Evolutionary conservation across 2,329 filamentous ascomycete genomes (phyloP).

Genomic region (Elsinoe arachidis): DNA sequence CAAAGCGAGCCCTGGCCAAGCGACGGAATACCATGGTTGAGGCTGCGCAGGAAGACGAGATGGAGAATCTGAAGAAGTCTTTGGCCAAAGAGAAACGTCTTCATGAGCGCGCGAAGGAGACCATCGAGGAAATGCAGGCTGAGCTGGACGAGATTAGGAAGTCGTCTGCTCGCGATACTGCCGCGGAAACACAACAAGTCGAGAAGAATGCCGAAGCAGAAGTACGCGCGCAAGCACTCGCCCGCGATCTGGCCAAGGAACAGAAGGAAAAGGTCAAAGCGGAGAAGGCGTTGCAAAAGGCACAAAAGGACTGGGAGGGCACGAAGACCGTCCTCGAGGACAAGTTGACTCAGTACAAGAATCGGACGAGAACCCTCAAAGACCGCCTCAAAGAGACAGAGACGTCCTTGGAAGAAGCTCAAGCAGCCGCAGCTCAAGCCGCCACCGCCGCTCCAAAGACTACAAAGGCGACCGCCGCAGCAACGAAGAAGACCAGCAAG

Average conservation of each 20-base stretch:
- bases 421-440: conserved; percentile 26
- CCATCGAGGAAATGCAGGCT: conserved; percentile 24
- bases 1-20: conserved; percentile 48
- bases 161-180: conserved; percentile 21
- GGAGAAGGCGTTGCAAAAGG: conserved; percentile 47
- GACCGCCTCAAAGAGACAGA: conserved; percentile 63
- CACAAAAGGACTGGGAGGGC: conserved; percentile 51
- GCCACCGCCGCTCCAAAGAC: conserved; percentile 24
- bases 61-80: conserved; percentile 39
- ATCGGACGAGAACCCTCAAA: conserved; percentile 61
- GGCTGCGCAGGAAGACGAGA: conserved; percentile 33
- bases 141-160: conserved; percentile 29
- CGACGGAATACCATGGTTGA: conserved; percentile 43
- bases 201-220: conserved; percentile 34
- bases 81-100: conserved; percentile 38
- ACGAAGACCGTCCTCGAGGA: conserved; percentile 59
- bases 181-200: conserved; percentile 33
- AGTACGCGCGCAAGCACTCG: conserved; percentile 39
- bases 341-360: conserved; percentile 59
- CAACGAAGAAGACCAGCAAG: conserved; percentile 27
- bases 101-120: conserved; percentile 34
- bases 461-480: conserved; percentile 24
- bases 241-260: conserved; percentile 43
- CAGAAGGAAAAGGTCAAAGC: conserved; percentile 43
- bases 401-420: conserved; percentile 37